Conservation (phyloP, 768 basidiomycete species). For the Boletus bicolor region DNA sequence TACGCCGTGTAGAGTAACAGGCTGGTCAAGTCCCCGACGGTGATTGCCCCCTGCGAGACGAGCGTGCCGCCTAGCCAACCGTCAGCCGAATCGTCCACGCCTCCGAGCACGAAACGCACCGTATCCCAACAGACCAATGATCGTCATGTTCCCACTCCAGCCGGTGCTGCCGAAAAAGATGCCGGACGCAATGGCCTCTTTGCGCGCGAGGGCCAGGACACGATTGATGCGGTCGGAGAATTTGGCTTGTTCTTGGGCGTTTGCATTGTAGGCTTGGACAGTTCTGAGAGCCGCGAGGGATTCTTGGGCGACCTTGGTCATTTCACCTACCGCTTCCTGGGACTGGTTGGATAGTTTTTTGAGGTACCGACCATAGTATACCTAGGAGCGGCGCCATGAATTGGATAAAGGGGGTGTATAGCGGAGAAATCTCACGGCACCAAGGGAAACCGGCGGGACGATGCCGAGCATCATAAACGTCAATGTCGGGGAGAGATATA, state of each 20-base stretch:
- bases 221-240: slow-evolving; percentile 64
- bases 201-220: slow-evolving; percentile 74
- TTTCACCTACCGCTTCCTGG: slow-evolving; percentile 93
- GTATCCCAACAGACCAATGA: slow-evolving; percentile 87
- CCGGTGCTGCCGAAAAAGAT: slow-evolving; percentile 92
- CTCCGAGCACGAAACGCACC: slow-evolving; percentile 45
- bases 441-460: slow-evolving; percentile 84
- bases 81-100: background rate
- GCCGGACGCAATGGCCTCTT: slow-evolving; percentile 86
- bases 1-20: slow-evolving; percentile 89
- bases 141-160: slow-evolving; percentile 90
- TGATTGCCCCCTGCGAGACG: slow-evolving; percentile 83
- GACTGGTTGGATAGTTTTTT: slow-evolving; percentile 88
- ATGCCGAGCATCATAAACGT: slow-evolving; percentile 91
- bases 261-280: slow-evolving; percentile 88
- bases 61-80: slow-evolving; percentile 72
- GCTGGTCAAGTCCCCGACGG: slow-evolving; percentile 89
- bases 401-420: slow-evolving; percentile 1
- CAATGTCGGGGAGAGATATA: slow-evolving; percentile 84
- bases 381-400: slow-evolving; percentile 42
- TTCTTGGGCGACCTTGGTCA: slow-evolving; percentile 89
- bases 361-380: slow-evolving; percentile 94
- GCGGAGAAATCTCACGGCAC: slow-evolving; percentile 53
- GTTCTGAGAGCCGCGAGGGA: slow-evolving; percentile 84
- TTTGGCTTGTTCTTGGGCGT: slow-evolving; percentile 68